Evolutionary conservation across 139 green algal species (phyloP).

Genomic region (Asterochloris sp.): DNA sequence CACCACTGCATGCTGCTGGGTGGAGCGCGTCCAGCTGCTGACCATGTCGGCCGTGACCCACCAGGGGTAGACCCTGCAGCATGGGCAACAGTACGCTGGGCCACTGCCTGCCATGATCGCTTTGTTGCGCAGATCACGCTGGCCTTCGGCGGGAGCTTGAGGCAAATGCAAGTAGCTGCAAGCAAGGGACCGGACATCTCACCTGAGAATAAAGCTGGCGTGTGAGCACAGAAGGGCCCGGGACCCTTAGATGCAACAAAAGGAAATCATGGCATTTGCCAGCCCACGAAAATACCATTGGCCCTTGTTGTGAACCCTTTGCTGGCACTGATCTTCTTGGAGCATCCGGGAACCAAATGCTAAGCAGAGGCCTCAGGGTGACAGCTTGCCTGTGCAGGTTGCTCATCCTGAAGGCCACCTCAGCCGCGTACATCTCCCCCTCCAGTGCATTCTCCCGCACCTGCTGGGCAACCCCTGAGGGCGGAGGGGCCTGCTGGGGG

Average conservation of each 20-base stretch:
- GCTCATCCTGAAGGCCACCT: conserved; percentile 24
- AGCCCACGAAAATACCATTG: background rate
- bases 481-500: background rate
- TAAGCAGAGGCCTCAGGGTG: background rate
- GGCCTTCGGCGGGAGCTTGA: background rate
- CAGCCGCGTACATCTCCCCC: conserved; percentile 11
- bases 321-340: background rate
- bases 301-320: background rate
- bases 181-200: background rate
- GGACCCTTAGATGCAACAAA: background rate
- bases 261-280: background rate
- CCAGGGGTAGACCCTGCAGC: conserved; percentile 15
- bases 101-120: background rate
- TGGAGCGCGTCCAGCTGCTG: background rate
- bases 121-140: background rate
- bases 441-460: background rate
- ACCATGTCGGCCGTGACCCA: conserved; percentile 8
- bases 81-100: background rate
- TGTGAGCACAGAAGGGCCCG: no score
- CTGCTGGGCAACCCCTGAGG: background rate
- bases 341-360: background rate
- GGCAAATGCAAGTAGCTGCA: background rate
- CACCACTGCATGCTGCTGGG: background rate
- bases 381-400: conserved; percentile 2
- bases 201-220: no score